phyloP scores from a whole-genome alignment of 2,329 filamentous ascomycete species.

The Acephala macrosclerotiorum region DNA sequence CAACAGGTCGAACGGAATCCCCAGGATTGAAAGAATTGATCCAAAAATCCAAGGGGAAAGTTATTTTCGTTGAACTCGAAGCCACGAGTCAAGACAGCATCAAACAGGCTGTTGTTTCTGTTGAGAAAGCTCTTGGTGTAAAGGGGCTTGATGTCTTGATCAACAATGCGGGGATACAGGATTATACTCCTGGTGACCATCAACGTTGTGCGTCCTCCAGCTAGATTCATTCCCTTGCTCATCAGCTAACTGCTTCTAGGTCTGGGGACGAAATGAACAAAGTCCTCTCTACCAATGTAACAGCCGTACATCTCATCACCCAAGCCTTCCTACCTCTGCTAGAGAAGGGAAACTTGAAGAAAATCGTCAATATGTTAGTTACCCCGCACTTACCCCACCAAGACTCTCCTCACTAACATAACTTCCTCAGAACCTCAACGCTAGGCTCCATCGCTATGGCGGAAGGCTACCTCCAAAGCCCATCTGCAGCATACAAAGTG shows the following conservation, averaged over 20 bases:
- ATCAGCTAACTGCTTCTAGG: not conserved
- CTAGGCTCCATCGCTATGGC: slow-evolving; percentile 26
- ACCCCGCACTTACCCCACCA: not conserved
- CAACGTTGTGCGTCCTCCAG: not conserved
- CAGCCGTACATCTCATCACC: slow-evolving; percentile 49
- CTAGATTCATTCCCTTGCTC: too few relatives aligned
- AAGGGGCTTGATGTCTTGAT: slow-evolving; percentile 54
- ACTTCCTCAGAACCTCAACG: slow-evolving; percentile 1
- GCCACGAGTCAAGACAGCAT: slow-evolving; percentile 46
- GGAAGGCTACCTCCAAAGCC: slow-evolving; percentile 48
- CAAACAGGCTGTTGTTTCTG: slow-evolving; percentile 43
- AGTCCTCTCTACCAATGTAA: slow-evolving; percentile 47
- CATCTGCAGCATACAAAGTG: slow-evolving; percentile 50
- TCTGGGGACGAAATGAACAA: not conserved
- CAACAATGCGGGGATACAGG: slow-evolving; percentile 50
- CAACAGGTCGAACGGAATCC: slow-evolving; percentile 48
- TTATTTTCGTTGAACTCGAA: slow-evolving; percentile 49
- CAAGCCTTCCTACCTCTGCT: slow-evolving; percentile 33
- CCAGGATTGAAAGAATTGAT: slow-evolving; percentile 47
- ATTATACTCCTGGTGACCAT: slow-evolving; percentile 7
- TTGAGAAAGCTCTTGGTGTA: slow-evolving; percentile 46
- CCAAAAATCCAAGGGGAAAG: slow-evolving; percentile 44
- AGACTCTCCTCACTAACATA: not conserved
- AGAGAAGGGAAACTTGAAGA: slow-evolving; percentile 27
- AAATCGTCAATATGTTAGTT: slow-evolving; percentile 32